These are phyloP conservation scores for Globisporangium yorkense DNA, from an alignment of 352 stramenopile species.

Conservation along the genomic window DNA sequence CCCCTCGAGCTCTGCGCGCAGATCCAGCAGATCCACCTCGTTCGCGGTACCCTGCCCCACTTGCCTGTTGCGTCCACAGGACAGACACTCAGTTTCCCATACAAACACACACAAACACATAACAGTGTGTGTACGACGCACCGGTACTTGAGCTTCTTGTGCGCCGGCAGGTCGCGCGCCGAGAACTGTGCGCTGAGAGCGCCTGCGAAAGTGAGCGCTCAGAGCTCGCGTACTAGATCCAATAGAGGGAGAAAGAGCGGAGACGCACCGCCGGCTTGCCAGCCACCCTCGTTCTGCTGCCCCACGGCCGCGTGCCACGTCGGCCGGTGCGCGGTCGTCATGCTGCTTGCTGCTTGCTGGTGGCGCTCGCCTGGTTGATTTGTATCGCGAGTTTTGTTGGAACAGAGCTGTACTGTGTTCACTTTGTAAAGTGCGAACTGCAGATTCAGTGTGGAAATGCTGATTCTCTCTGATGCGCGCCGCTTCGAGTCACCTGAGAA, in stretches of 20 bases:
- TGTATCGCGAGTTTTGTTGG: background rate
- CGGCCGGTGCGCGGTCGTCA: slow-evolving; percentile 84
- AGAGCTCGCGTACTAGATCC: background rate
- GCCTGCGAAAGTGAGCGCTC: slow-evolving; percentile 18
- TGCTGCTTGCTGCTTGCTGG: slow-evolving; percentile 13
- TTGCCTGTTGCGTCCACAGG: slow-evolving; percentile 33
- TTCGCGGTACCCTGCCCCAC: slow-evolving; percentile 76
- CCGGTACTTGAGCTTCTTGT: slow-evolving; percentile 82
- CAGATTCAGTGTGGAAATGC: background rate
- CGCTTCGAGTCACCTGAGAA: background rate
- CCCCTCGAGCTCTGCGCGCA: slow-evolving; percentile 67
- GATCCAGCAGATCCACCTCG: slow-evolving; percentile 68
- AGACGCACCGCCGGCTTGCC: slow-evolving; percentile 65
- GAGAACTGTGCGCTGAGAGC: slow-evolving; percentile 78
- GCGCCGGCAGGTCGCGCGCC: slow-evolving; percentile 70
- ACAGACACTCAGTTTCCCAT: background rate
- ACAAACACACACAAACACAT: background rate
- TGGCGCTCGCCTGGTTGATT: too few species aligned
- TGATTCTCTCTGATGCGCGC: background rate
- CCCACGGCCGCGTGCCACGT: slow-evolving; percentile 84
- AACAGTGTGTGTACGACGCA: slow-evolving; percentile 12
- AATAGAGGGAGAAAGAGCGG: too few species aligned
- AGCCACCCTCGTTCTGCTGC: slow-evolving; percentile 83
- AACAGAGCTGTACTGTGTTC: background rate
- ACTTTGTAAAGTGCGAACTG: background rate